A percentile compares a stretch with the other conserved stretches of the same genome.
These are phyloP conservation scores for Podochytrium sp. DNA, from an alignment of 192 early-diverging fungal species.

Conservation along the genomic window DNA sequence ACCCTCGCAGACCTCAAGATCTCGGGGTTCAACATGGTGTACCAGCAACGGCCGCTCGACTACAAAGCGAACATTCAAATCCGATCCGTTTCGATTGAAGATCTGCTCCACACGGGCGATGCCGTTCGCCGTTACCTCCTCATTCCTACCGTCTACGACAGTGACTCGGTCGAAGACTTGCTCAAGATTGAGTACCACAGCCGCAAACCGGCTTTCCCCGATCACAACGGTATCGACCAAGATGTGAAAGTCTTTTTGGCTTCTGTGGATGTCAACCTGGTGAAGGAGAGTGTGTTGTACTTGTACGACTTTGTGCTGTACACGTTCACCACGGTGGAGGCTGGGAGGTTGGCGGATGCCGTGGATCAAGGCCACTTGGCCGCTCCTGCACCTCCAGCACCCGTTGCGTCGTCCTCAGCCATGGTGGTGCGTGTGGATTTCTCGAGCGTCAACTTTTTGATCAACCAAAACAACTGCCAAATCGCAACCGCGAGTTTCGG, in stretches of 20 bases:
- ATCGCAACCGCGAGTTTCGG: slow-evolving; percentile 78
- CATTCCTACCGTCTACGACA: slow-evolving; percentile 11
- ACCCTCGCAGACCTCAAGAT: slow-evolving; percentile 70
- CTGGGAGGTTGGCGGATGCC: background rate
- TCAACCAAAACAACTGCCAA: slow-evolving; percentile 79
- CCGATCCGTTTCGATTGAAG: slow-evolving; percentile 77
- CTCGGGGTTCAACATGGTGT: slow-evolving; percentile 70
- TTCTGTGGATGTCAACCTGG: slow-evolving; percentile 78
- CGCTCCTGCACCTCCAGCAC: background rate
- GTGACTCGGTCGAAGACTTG: slow-evolving; percentile 41
- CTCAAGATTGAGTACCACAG: slow-evolving; percentile 74
- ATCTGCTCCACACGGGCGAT: slow-evolving; percentile 58
- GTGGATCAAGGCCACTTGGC: background rate
- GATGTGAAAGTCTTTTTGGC: slow-evolving; percentile 80
- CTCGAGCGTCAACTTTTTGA: slow-evolving; percentile 77
- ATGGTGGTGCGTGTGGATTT: slow-evolving; percentile 75
- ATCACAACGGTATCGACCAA: slow-evolving; percentile 83
- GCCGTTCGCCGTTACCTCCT: slow-evolving; percentile 54
- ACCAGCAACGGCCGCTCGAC: slow-evolving; percentile 73
- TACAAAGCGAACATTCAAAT: slow-evolving; percentile 77
- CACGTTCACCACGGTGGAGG: slow-evolving; percentile 37
- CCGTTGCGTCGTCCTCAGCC: slow-evolving; percentile 46
- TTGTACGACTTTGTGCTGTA: slow-evolving; percentile 80
- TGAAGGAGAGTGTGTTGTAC: slow-evolving; percentile 80
- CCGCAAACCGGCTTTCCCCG: slow-evolving; percentile 71